A percentile compares a stretch with the other conserved stretches of the same genome.
phyloP scores from a whole-genome alignment of 805 yeast genomes.

The Lipomyces chichibuensis region DNA sequence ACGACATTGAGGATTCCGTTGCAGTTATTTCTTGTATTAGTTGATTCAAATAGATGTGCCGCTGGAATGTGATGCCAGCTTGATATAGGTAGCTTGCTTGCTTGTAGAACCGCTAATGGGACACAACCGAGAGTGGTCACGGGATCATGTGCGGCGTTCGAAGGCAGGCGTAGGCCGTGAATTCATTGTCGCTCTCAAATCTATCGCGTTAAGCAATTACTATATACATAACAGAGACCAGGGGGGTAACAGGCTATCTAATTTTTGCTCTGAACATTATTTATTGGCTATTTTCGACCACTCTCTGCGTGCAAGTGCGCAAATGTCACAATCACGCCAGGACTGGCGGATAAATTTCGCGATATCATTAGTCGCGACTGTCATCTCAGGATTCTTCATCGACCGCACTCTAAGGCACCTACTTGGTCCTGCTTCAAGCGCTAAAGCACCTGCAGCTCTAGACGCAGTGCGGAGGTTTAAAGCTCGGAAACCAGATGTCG shows the following conservation, averaged over 20 bases:
- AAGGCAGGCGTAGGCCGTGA: no score
- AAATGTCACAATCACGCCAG: neutral
- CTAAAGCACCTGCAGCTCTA: neutral
- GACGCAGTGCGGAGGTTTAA: constrained; percentile 62
- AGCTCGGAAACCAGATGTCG: constrained; percentile 60
- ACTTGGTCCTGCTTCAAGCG: neutral
- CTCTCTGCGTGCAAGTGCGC: neutral
- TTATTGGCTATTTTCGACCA: neutral
- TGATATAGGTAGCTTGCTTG: no score
- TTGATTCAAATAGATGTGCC: neutral
- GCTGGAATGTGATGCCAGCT: no score
- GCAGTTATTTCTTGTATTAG: neutral
- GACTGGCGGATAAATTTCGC: neutral
- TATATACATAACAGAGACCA: no score
- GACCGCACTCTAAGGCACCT: neutral
- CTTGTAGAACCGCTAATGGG: no score
- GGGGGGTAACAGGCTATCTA: neutral
- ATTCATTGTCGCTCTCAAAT: no score
- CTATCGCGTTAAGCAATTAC: no score
- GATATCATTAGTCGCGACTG: neutral
- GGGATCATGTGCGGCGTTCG: no score
- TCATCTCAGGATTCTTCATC: neutral
- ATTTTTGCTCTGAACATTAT: neutral
- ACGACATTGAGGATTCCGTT: neutral
- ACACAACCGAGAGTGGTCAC: no score